Base-by-base conservation (phyloP, 169 alveolate genomes). In the Perkinsus olseni region DNA sequence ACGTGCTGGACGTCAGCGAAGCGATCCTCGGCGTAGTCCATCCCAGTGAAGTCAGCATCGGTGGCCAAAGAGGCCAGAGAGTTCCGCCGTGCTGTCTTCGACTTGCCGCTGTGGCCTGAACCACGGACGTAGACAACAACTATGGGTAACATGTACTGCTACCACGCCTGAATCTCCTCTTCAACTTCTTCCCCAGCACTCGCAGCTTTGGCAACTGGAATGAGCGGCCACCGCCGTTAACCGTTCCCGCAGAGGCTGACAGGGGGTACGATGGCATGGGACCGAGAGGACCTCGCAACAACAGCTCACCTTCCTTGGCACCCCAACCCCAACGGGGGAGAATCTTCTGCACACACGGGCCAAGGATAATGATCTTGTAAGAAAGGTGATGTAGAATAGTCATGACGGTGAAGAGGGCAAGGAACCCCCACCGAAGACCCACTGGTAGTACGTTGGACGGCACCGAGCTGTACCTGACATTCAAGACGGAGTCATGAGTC, bases 321-420 rank as follows among this genome's bases (percentile, higher is more conserved):
- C 82, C 82, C 82, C 82, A 62, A 21, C 82, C 82, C 82, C 82
- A 62, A 62, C 82, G 1, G 82, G 82, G 82, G 82, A 62, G 82
- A 1, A 62, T 24, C 31, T 62, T 62, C 82, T 62, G 82, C 37
- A 62, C 82, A 3, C 82, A 62, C 10, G 82, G 82, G 17, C 82
- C 82, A 28, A 62, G 82, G 28, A 28, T 62, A 21, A 62, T 62
- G 82, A 62, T 62, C 0, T 24, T 62, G 17, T 62, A 62, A 24
- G 82, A 62, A 62, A 62, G 82, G 17, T 62, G 82, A 62, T 62
- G 82, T 4, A 62, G 17, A 1, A 62, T 8, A 28, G 82, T 62
- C 82, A 62, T 62, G 31, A 4, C 82, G 31, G 82, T 62, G 31
- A 62, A 62, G 10, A 62, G 82, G 31, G 82, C 82, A 3, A 62